Evolutionary conservation across 495 filamentous ascomycete genomes (phyloP).

Genomic region (Penicillium lividum): DNA sequence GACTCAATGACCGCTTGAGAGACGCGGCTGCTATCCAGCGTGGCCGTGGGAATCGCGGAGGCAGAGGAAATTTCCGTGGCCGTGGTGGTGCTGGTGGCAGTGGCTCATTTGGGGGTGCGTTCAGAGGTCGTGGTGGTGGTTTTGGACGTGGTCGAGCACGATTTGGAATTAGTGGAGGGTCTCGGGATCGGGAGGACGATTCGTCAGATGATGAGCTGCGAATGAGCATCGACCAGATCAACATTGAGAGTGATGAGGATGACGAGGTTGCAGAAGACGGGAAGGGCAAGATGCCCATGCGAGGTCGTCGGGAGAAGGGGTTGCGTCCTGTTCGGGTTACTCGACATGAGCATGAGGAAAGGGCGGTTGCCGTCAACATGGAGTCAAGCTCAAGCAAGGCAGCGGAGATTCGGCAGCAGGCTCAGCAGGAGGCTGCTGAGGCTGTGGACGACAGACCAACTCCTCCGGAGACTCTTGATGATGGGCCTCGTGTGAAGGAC

Average conservation of each 20-base stretch:
- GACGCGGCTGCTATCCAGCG: conserved; percentile 48
- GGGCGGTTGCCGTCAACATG: conserved; percentile 50
- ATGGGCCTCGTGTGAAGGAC: conserved; percentile 38
- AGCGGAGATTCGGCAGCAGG: conserved; percentile 42
- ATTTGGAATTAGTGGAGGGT: background rate
- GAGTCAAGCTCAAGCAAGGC: conserved; percentile 51
- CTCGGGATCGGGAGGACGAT: conserved; percentile 22
- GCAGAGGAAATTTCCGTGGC: conserved; percentile 32
- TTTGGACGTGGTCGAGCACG: conserved; percentile 1
- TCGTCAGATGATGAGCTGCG: conserved; percentile 49
- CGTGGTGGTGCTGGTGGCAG: conserved; percentile 36
- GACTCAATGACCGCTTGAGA: conserved; percentile 44
- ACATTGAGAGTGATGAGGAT: conserved; percentile 44
- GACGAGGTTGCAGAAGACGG: conserved; percentile 19
- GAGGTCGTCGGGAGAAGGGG: conserved; percentile 26
- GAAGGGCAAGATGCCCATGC: conserved; percentile 43
- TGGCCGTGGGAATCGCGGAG: conserved; percentile 29
- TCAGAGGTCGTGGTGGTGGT: conserved; percentile 2
- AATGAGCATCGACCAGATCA: conserved; percentile 54
- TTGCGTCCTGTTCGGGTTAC: conserved; percentile 51
- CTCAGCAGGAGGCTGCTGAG: conserved; percentile 36
- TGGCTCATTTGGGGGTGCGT: conserved; percentile 3
- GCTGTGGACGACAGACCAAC: conserved; percentile 28
- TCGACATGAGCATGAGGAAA: conserved; percentile 53
- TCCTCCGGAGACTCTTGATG: conserved; percentile 18